Evolutionary conservation across 73 alveolate genomes (phyloP), one percentile per base, ranked within the genome.

Genomic region (Blepharisma stoltei): DNA sequence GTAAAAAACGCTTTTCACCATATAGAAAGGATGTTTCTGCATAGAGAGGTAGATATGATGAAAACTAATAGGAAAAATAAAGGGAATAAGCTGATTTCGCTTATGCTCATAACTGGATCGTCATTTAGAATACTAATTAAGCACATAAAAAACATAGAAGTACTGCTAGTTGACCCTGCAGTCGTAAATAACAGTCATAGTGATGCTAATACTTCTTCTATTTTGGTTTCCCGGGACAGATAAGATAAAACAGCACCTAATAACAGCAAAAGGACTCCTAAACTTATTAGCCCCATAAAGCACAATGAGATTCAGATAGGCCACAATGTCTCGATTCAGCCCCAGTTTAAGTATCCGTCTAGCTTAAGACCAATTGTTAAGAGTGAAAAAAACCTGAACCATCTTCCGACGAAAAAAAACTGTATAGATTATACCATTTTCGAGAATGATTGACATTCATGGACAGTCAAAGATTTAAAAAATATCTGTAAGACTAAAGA

Each of bases 1-100:
- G 49, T 60, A 60, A 60, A 60, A 60, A 60, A 25, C 2, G 11
- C 46, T 18, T 11, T 60, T 47, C 73, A 60, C 73, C 73, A 60
- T 5, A 14, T 1, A 14, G 46, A n/a, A 20, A 60, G 46, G 23
- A 8, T 60, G 4, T 60, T 25, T 14, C 11, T 60, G 2, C 14
- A 60, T 14, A 25, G 3, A 14, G 18, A 14, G 0, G 73, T 1
- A 38, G 18, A 20, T 18, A 14, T 60, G 11, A 60, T 8, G 4
- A 60, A 60, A n/a, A 60, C 11, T 9, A 60, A 25, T 38, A 60
- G 23, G 5, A 14, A 60, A 25, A 60, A 14, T 9, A 14, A 8
- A n/a, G 46, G 38, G 46, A n/a, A 60, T 18, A 60, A 60, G 23
- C 11, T 14, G 18, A 25, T 14, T 8, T 14, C 14, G 45, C 73